Base-by-base conservation (phyloP, 2,329 filamentous ascomycete genomes). In the Ceratocystis smalleyi region DNA sequence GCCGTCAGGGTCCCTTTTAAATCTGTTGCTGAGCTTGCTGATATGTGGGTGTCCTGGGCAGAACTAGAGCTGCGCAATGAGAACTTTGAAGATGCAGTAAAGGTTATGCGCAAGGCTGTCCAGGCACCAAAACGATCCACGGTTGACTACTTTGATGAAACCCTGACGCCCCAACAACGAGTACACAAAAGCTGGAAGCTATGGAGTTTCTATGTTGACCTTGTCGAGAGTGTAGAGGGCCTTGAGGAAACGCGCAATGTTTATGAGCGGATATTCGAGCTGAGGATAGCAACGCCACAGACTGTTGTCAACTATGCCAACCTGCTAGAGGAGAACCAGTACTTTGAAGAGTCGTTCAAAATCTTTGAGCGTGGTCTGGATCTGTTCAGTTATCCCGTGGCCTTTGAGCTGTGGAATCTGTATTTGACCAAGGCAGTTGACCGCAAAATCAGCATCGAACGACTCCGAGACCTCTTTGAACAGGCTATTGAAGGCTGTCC, bases 141-240 rank as follows among this genome's bases (percentile, higher is more conserved):
- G 1, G 91, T 99, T n/a, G 94, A 99, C 76, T 99, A 97, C 73
- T 99, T 97, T 71, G 94, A 99, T 73, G 95, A 99, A 73, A 90
- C 83, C 0, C 78, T 99, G 5, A 91, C 90, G 1, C 92, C 94
- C 3, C 94, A 99, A 73, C 94, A 97, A 76, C 84, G 95, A 68
- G 89, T 99, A 2, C 94, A 99, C 77, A 99, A 99, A 79, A 96
- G 90, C 72, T 99, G 94, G 94, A 99, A 97, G 74, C 77, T 99
- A 10, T 99, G 94, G 94, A 96, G 91, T 75, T 99, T 99, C 78
- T 99, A 99, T 70, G 91, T 99, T 49, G 94, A 99, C 73, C 82
- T 99, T 1, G 91, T 99, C 2, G 94, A 99, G 74, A 96, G 91
- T 73, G 91, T 96, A 40, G 87, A 88, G 67, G 89, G 88, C 0